A percentile compares a stretch with the other conserved stretches of the same genome.
These are phyloP conservation scores for Arthrobotrys conoides DNA, from an alignment of 2,329 filamentous ascomycete species.

Conservation along the genomic window DNA sequence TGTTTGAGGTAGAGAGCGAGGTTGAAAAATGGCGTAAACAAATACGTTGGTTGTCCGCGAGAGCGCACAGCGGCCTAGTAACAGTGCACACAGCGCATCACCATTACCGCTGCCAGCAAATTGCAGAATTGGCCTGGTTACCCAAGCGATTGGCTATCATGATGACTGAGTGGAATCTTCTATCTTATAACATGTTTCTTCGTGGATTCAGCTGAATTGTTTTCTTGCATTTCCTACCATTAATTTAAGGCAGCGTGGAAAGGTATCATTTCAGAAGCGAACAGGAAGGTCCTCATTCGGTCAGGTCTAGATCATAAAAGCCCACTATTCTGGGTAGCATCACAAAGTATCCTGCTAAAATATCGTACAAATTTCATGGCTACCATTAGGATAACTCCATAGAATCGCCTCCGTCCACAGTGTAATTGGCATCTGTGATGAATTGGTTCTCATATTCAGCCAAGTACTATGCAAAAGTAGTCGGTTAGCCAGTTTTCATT, in stretches of 20 bases:
- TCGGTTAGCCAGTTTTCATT: constrained; percentile 1
- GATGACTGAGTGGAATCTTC: not conserved
- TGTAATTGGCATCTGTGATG: constrained; percentile 56
- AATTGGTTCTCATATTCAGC: constrained; percentile 58
- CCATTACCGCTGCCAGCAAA: not conserved
- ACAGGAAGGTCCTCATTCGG: not conserved
- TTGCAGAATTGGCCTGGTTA: not conserved
- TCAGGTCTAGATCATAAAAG: constrained; percentile 18
- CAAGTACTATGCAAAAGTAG: constrained; percentile 26
- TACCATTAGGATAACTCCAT: constrained; percentile 56
- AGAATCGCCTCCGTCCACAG: constrained; percentile 41
- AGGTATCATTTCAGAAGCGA: constrained; percentile 26
- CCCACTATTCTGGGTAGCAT: constrained; percentile 6
- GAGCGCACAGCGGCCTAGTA: not conserved
- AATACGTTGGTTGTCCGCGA: not conserved
- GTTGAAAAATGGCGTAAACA: constrained; percentile 24
- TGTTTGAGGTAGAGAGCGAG: constrained; percentile 4
- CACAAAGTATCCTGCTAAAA: constrained; percentile 27
- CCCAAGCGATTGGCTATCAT: no score
- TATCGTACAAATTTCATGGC: constrained; percentile 32
- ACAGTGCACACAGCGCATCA: not conserved
- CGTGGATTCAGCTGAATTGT: not conserved
- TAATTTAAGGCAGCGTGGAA: constrained; percentile 4
- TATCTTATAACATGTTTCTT: not conserved
- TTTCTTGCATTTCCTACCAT: not conserved